These are phyloP conservation scores for Verticillium klebahnii DNA, from an alignment of 2,329 filamentous ascomycete species.

Conservation along the genomic window DNA sequence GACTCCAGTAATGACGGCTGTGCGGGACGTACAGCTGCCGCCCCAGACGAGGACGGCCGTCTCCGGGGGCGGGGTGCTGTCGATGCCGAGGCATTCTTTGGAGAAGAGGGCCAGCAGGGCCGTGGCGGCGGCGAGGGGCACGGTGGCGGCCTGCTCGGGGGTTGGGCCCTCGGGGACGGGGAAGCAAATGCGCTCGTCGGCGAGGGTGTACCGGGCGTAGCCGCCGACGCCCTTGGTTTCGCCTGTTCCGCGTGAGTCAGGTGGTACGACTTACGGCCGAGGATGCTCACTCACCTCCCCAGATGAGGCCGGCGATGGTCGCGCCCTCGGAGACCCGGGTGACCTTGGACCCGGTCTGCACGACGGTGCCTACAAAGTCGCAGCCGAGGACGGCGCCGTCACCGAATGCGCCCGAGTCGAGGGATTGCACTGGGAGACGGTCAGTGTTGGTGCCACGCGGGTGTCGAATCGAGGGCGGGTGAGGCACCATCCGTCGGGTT, in stretches of 20 bases:
- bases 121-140: conserved; percentile 33
- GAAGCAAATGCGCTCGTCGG: conserved; percentile 35
- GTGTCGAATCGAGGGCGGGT: too few relatives aligned
- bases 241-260: conserved; percentile 2
- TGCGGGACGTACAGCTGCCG: conserved; percentile 30
- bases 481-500: conserved; percentile 20
- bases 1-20: too few relatives aligned
- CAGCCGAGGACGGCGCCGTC: conserved; percentile 28
- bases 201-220: conserved; percentile 33
- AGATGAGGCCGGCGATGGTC: conserved; percentile 19
- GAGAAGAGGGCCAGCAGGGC: conserved; percentile 34
- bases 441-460: neutral
- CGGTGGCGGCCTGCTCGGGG: conserved; percentile 26
- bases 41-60: conserved; percentile 34
- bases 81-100: conserved; percentile 27
- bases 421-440: conserved; percentile 20
- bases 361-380: conserved; percentile 31
- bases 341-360: conserved; percentile 19
- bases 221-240: conserved; percentile 28
- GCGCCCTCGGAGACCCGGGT: conserved; percentile 15
- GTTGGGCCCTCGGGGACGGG: conserved; percentile 25
- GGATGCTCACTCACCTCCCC: conserved; percentile 17
- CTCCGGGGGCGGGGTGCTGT: conserved; percentile 8
- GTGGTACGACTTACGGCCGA: neutral
- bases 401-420: conserved; percentile 30